Conservation (phyloP, 2,329 filamentous ascomycete genomes). For the Sclerotiophoma versabilis region DNA sequence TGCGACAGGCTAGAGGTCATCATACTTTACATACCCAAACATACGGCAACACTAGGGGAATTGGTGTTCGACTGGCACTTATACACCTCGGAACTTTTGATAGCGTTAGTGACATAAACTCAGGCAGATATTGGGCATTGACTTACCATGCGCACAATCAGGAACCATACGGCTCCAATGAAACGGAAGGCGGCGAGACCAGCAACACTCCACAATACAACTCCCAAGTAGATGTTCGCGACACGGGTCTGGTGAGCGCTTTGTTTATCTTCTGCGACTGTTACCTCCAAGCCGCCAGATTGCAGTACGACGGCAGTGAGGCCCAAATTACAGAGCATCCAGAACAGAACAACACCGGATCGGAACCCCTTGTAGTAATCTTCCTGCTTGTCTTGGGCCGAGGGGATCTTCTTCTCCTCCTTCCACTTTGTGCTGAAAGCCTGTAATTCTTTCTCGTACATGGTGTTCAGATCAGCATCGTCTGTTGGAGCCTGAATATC, state of each 20-base stretch:
- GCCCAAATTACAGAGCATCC: constrained; percentile 96
- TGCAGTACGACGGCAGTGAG: constrained; percentile 86
- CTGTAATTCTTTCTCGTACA: constrained; percentile 85
- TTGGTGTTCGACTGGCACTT: constrained; percentile 18
- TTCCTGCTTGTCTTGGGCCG: constrained; percentile 81
- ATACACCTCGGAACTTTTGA: constrained; percentile 60
- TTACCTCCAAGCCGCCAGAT: constrained; percentile 76
- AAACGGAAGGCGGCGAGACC: constrained; percentile 86
- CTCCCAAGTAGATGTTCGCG: constrained; percentile 82
- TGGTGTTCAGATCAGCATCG: constrained; percentile 91
- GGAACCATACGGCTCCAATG: constrained; percentile 86
- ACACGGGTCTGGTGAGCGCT: constrained; percentile 60
- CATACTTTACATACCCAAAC: constrained; percentile 10
- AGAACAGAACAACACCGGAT: constrained; percentile 87
- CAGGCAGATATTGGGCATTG: background rate
- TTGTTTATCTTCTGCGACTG: constrained; percentile 49
- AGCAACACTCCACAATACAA: constrained; percentile 89
- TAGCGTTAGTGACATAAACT: constrained; percentile 33
- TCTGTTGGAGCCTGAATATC: constrained; percentile 86
- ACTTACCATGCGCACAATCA: constrained; percentile 65
- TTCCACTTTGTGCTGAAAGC: constrained; percentile 78
- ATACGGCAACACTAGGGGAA: constrained; percentile 7
- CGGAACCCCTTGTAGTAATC: constrained; percentile 98
- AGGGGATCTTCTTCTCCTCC: constrained; percentile 70
- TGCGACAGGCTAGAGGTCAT: background rate